Evolutionary conservation across 106 monocot species (phyloP).

Genomic region (Phalaenopsis aphrodite): DNA sequence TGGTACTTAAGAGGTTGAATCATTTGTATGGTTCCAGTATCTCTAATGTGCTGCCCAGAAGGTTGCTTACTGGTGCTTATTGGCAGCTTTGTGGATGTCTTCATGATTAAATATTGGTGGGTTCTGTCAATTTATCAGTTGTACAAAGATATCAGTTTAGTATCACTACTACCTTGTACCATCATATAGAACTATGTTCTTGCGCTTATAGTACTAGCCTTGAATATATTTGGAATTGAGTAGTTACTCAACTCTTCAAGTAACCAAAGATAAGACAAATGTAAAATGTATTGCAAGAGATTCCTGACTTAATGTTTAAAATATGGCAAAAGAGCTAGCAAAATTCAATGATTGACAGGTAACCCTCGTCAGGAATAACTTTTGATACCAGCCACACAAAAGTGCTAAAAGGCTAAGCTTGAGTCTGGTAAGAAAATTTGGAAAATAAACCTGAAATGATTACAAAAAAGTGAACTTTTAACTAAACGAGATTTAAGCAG

Average conservation of each 20-base stretch:
- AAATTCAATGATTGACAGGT: background rate
- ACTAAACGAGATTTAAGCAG: background rate
- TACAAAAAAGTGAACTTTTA: background rate
- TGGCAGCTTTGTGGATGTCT: background rate
- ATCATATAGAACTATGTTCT: background rate
- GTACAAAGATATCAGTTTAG: conserved; percentile 4
- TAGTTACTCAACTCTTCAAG: background rate
- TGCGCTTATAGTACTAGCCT: background rate
- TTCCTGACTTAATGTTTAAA: background rate
- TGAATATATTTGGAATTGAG: background rate
- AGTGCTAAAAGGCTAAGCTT: background rate
- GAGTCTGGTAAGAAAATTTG: background rate
- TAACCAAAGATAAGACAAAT: background rate
- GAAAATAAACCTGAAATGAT: background rate
- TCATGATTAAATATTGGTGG: background rate
- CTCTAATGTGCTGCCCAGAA: background rate
- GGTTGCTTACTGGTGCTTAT: background rate
- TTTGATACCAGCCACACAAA: background rate
- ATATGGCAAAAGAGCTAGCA: background rate
- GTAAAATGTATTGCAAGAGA: background rate
- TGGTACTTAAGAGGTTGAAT: background rate
- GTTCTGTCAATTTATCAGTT: background rate
- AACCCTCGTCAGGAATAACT: background rate
- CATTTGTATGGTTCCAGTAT: background rate
- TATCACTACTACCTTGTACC: background rate